Percentiles rank a stretch among this genome's conserved stretches.
These are phyloP conservation scores for Tetrapyrgos nigripes DNA, from an alignment of 1,284 basidiomycete species.

Conservation along the genomic window DNA sequence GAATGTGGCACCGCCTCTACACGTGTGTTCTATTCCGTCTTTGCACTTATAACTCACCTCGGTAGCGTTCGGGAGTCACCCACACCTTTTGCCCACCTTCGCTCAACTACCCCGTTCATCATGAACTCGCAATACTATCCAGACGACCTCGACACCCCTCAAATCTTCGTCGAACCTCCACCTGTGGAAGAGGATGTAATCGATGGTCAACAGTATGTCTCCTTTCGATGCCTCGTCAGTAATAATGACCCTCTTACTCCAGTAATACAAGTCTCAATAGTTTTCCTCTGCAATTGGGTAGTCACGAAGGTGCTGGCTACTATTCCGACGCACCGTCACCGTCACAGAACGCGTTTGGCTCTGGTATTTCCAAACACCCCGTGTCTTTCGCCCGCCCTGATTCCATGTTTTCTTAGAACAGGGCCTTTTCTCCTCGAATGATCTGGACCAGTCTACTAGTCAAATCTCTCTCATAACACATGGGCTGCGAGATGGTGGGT, in stretches of 20 bases:
- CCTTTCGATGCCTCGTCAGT: neutral
- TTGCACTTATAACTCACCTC: no score
- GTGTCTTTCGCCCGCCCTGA: neutral
- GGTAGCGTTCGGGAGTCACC: neutral
- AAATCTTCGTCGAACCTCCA: slow-evolving; percentile 18
- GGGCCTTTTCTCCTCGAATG: slow-evolving; percentile 8
- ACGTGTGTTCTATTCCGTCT: neutral
- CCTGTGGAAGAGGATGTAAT: slow-evolving; percentile 16
- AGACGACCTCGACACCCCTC: slow-evolving; percentile 16
- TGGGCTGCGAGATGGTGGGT: slow-evolving; percentile 17
- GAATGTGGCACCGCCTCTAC: neutral
- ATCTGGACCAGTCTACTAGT: slow-evolving; percentile 10
- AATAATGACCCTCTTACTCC: slow-evolving; percentile 13
- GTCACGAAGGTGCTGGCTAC: neutral
- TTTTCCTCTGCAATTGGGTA: neutral
- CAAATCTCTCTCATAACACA: slow-evolving; percentile 14
- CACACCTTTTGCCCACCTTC: neutral
- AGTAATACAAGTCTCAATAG: slow-evolving; percentile 12
- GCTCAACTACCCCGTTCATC: neutral
- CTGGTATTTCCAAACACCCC: neutral
- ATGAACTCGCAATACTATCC: slow-evolving; percentile 3
- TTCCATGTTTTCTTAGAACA: slow-evolving; percentile 1
- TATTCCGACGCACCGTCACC: slow-evolving; percentile 6
- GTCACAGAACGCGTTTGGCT: slow-evolving; percentile 2
- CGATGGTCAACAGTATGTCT: slow-evolving; percentile 16